Evolutionary conservation across 345 rosid genomes (phyloP), one percentile per base, ranked within the genome.

Genomic region (Trapa bicornis): DNA sequence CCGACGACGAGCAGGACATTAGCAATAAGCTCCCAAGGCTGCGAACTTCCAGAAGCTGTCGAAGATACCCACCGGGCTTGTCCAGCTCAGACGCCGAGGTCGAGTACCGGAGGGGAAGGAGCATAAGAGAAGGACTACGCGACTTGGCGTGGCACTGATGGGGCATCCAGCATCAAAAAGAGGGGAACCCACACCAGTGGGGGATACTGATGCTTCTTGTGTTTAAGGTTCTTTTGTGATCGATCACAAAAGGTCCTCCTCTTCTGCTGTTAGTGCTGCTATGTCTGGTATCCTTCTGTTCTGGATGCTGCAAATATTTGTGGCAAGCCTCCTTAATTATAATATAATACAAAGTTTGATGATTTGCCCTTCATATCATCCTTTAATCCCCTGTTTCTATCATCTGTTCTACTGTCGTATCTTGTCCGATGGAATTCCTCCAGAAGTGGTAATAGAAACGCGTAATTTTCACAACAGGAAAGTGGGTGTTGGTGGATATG

Each of bases 81-180:
- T 93, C 96, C 41, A 77, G 84, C 81, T 94, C 99, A 11, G 97
- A 94, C 82, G 99, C 97, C 39, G 99, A 94, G 83, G 74, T 94
- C 10, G 97, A 94, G 71, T 94, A 91, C 70, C 71, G 97, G 81
- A 86, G 99, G 75, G 96, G 94, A 79, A 94, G 95, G 84, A 91
- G 91, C 84, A 78, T 83, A 72, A 83, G 95, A 82, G 92, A 86
- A 85, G 76, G 89, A 65, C 89, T 79, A 80, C 86, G 90, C 67
- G 77, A 80, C 67, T 77, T 75, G 13, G 75, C 77, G 10, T 86
- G 86, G 81, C 84, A 8, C 37, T 57, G 62, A 57, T 37, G 10
- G 62, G 8, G 54, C 54, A 7, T 9, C 13, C 6, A 10, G 32
- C 62, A 57, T 57, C 37, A 10, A 6, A 57, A 57, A 33, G 1